Percentiles rank a stretch among this genome's conserved stretches.
Conservation (phyloP, 2,329 filamentous ascomycete genomes). For the Alternaria sp. region DNA sequence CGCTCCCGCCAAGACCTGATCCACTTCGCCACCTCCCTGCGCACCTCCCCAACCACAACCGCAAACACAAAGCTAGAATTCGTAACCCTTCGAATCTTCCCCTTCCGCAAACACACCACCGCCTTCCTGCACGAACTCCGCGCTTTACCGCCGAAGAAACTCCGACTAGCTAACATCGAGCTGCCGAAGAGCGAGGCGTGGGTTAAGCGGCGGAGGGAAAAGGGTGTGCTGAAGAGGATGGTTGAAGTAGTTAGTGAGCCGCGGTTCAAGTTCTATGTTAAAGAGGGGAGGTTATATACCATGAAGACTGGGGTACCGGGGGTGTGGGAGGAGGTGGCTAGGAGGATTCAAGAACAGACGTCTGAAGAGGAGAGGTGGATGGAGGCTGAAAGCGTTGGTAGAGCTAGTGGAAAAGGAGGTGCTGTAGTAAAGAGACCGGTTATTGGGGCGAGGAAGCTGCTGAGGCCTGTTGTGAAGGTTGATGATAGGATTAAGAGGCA, state of each 20-base stretch:
- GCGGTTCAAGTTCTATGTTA: constrained; percentile 49
- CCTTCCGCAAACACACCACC: constrained; percentile 43
- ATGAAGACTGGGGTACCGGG: constrained; percentile 46
- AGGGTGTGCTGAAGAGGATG: constrained; percentile 28
- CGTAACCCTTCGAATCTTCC: constrained; percentile 48
- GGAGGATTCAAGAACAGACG: constrained; percentile 42
- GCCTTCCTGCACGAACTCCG: constrained; percentile 45
- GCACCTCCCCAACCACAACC: constrained; percentile 24
- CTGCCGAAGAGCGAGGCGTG: constrained; percentile 36
- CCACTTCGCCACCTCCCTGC: constrained; percentile 33
- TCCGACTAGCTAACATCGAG: constrained; percentile 48
- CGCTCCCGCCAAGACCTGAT: constrained; percentile 37
- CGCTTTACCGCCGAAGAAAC: constrained; percentile 36
- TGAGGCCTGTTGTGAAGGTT: constrained; percentile 8
- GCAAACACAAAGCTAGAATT: constrained; percentile 47
- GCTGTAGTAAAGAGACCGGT: constrained; percentile 10
- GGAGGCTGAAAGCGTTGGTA: not conserved
- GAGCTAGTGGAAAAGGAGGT: not conserved
- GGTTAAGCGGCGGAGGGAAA: constrained; percentile 31
- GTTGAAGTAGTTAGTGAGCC: constrained; percentile 42
- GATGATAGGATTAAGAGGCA: constrained; percentile 39
- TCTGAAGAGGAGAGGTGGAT: constrained; percentile 11
- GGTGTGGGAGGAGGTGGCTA: constrained; percentile 48
- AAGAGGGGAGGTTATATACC: constrained; percentile 44
- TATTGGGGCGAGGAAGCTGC: constrained; percentile 5